Evolutionary conservation across 2,329 filamentous ascomycete species (phyloP).

Genomic region (Talaromyces atroroseus): DNA sequence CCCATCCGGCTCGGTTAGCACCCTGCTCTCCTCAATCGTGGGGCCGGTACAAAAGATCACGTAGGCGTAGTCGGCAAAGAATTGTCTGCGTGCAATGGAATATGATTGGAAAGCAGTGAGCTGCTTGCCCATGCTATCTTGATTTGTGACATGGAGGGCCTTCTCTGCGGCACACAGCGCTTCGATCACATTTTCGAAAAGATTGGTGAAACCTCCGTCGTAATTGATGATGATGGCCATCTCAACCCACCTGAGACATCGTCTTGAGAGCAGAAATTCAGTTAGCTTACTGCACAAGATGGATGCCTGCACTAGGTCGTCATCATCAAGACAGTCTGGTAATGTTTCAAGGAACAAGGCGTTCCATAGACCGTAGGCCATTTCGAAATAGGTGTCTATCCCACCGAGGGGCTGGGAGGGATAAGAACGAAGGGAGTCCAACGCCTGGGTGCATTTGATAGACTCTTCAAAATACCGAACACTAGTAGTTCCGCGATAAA

Average conservation of each 20-base stretch:
- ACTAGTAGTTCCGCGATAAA: background rate
- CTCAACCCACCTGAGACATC: constrained; percentile 6
- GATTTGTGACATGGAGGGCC: background rate
- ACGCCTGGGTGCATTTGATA: background rate
- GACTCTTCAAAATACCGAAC: constrained; percentile 1
- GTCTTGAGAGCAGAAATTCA: background rate
- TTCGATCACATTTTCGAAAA: background rate
- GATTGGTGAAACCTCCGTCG: background rate
- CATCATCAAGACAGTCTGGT: background rate
- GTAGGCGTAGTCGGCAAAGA: constrained; percentile 3
- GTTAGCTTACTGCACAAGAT: background rate
- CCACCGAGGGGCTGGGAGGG: background rate
- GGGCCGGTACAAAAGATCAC: background rate
- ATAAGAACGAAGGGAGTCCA: background rate
- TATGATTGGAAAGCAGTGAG: background rate
- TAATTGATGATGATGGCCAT: constrained; percentile 7
- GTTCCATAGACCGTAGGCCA: constrained; percentile 2
- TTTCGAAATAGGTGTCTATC: background rate
- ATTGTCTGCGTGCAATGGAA: background rate
- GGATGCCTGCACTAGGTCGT: constrained; percentile 1
- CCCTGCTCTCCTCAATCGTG: background rate
- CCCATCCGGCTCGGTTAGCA: background rate
- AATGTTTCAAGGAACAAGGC: background rate
- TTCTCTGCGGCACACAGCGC: background rate
- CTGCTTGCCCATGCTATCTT: background rate